phyloP scores from a whole-genome alignment of 192 early-diverging fungal genomes.

The Coemansia reversa region DNA sequence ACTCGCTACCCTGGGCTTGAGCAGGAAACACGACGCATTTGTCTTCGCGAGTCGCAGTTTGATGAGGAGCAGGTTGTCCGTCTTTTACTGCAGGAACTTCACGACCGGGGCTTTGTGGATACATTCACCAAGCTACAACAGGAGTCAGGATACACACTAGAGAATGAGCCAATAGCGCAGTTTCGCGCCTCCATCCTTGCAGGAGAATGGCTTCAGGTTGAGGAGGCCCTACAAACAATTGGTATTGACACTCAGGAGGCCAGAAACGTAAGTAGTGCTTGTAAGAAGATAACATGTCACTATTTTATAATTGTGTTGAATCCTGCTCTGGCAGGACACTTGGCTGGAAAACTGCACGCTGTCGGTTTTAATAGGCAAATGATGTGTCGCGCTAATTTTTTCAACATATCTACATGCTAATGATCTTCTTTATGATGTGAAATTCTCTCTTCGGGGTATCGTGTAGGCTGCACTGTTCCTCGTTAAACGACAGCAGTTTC shows the following conservation, averaged over 20 bases:
- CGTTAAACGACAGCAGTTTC: slow-evolving; percentile 85
- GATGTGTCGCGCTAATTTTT: background rate
- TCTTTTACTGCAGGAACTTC: slow-evolving; percentile 83
- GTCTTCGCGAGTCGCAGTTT: slow-evolving; percentile 47
- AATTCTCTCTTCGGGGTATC: background rate
- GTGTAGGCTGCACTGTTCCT: slow-evolving; percentile 62
- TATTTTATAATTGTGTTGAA: background rate
- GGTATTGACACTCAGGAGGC: slow-evolving; percentile 19
- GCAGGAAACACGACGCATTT: slow-evolving; percentile 36
- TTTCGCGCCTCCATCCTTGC: slow-evolving; percentile 72
- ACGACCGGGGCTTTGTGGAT: slow-evolving; percentile 76
- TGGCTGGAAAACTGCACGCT: background rate
- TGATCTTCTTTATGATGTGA: background rate
- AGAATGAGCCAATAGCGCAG: slow-evolving; percentile 64
- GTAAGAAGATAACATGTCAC: background rate
- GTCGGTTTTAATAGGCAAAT: background rate
- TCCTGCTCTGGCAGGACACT: background rate
- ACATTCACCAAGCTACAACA: slow-evolving; percentile 67
- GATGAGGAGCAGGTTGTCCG: slow-evolving; percentile 76
- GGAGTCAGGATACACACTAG: slow-evolving; percentile 79
- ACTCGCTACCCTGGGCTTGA: slow-evolving; percentile 40
- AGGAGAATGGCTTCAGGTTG: slow-evolving; percentile 77
- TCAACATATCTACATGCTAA: background rate
- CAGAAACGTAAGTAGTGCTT: slow-evolving; percentile 23
- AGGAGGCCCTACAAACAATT: slow-evolving; percentile 56